phyloP scores from a whole-genome alignment of 306 rosid genomes.

The Dicorynia guianensis region DNA sequence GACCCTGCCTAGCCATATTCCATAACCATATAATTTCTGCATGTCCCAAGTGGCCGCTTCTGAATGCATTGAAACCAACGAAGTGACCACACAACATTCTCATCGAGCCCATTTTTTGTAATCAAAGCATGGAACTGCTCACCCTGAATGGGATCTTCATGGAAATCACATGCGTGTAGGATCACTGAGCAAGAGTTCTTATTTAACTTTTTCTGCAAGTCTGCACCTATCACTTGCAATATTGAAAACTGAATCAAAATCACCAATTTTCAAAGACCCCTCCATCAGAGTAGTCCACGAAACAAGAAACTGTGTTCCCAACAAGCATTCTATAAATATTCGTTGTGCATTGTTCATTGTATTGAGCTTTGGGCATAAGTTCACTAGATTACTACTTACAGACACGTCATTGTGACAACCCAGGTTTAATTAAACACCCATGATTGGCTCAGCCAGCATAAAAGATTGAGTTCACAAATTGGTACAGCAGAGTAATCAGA shows the following conservation, averaged over 20 bases:
- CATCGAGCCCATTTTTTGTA: constrained; percentile 51
- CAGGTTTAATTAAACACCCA: constrained; percentile 52
- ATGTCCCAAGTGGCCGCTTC: constrained; percentile 44
- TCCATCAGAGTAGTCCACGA: constrained; percentile 69
- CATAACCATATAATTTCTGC: constrained; percentile 64
- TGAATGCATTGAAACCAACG: constrained; percentile 61
- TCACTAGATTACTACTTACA: constrained; percentile 54
- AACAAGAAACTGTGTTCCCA: constrained; percentile 52
- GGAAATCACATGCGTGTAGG: constrained; percentile 50
- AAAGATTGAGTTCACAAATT: constrained; percentile 32
- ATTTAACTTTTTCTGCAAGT: constrained; percentile 49
- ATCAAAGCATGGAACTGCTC: constrained; percentile 56
- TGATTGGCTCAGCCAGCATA: constrained; percentile 54
- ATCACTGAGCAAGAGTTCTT: constrained; percentile 63
- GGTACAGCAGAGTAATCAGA: constrained; percentile 20
- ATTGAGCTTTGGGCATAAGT: constrained; percentile 48
- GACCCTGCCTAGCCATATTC: constrained; percentile 57
- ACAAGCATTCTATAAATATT: constrained; percentile 58
- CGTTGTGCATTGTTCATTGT: constrained; percentile 49
- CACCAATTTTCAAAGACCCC: constrained; percentile 49
- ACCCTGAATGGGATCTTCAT: constrained; percentile 33
- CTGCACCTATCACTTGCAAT: constrained; percentile 50
- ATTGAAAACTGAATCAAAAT: constrained; percentile 44
- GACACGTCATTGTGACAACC: constrained; percentile 46
- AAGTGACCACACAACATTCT: constrained; percentile 54